Evolutionary conservation across 2,329 filamentous ascomycete genomes (phyloP).

Genomic region (Claviceps capensis): DNA sequence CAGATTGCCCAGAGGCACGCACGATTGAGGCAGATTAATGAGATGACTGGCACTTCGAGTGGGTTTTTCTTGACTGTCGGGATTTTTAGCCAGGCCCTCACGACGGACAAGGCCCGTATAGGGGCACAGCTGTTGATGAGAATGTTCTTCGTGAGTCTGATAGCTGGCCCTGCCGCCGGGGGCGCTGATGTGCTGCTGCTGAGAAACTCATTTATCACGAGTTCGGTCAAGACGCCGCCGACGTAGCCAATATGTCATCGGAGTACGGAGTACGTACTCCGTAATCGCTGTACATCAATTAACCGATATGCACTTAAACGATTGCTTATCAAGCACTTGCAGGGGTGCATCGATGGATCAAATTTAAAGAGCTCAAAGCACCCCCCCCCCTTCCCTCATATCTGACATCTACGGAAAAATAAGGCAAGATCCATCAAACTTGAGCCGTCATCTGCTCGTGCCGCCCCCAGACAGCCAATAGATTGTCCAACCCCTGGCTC

Average conservation of each 20-base stretch:
- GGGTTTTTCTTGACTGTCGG: conserved; percentile 7
- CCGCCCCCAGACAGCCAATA: conserved; percentile 7
- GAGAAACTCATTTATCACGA: not conserved
- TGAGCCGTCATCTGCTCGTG: conserved; percentile 5
- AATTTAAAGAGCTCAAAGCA: too few relatives aligned
- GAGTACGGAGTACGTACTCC: too few relatives aligned
- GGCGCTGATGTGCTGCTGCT: conserved; percentile 6
- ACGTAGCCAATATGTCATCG: too few relatives aligned
- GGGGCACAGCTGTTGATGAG: not conserved
- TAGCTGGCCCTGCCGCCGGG: conserved; percentile 8
- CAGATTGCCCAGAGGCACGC: conserved; percentile 1
- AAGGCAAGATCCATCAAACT: too few relatives aligned
- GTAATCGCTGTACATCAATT: too few relatives aligned
- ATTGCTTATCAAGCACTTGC: too few relatives aligned
- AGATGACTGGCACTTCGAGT: conserved; percentile 9
- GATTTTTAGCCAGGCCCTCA: not conserved
- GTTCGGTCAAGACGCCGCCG: too few relatives aligned
- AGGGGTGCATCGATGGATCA: too few relatives aligned
- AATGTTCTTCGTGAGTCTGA: conserved; percentile 8
- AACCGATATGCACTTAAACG: too few relatives aligned
- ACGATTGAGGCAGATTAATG: conserved; percentile 8
- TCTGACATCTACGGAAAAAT: too few relatives aligned
- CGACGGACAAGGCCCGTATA: not conserved
- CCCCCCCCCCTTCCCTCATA: too few relatives aligned
- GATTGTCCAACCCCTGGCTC: conserved; percentile 4